phyloP scores from a whole-genome alignment of 352 stramenopile genomes.

The Globisporangium rhizosaccharum region DNA sequence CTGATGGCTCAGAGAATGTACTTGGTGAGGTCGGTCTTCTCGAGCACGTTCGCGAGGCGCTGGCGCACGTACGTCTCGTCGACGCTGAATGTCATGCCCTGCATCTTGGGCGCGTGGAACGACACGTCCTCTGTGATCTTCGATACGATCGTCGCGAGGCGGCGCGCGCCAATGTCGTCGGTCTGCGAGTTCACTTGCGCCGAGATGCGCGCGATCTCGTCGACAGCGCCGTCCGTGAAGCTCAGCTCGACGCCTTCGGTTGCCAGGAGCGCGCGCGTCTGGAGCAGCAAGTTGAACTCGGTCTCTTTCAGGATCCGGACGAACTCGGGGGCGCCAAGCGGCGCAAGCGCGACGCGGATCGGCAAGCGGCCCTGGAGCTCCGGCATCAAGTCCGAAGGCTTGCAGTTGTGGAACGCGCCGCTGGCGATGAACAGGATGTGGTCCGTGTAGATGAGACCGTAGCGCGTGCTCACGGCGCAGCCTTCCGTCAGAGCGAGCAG shows the following conservation, averaged over 20 bases:
- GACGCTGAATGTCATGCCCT: constrained; percentile 77
- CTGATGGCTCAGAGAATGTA: constrained; percentile 91
- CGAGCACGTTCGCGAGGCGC: constrained; percentile 90
- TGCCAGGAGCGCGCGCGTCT: constrained; percentile 95
- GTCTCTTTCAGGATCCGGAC: constrained; percentile 97
- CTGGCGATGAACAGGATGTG: constrained; percentile 98
- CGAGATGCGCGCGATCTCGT: constrained; percentile 95
- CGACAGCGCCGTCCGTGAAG: constrained; percentile 95
- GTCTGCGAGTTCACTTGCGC: constrained; percentile 93
- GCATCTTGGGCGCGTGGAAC: constrained; percentile 94
- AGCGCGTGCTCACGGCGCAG: constrained; percentile 92
- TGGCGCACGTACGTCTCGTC: constrained; percentile 92
- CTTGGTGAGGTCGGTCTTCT: constrained; percentile 94
- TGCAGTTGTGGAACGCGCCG: constrained; percentile 95
- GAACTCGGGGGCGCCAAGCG: constrained; percentile 96
- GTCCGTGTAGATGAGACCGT: constrained; percentile 95
- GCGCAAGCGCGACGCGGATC: constrained; percentile 97
- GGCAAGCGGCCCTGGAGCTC: constrained; percentile 97
- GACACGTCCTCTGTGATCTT: constrained; percentile 98
- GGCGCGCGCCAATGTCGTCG: constrained; percentile 97
- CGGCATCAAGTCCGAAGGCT: constrained; percentile 96
- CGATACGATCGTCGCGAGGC: constrained; percentile 96
- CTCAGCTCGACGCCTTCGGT: constrained; percentile 93
- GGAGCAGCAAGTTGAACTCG: constrained; percentile 93
- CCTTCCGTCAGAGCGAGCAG: constrained; percentile 98